Conservation (phyloP, 148 eudicot genomes). For the Beta vulgaris region DNA sequence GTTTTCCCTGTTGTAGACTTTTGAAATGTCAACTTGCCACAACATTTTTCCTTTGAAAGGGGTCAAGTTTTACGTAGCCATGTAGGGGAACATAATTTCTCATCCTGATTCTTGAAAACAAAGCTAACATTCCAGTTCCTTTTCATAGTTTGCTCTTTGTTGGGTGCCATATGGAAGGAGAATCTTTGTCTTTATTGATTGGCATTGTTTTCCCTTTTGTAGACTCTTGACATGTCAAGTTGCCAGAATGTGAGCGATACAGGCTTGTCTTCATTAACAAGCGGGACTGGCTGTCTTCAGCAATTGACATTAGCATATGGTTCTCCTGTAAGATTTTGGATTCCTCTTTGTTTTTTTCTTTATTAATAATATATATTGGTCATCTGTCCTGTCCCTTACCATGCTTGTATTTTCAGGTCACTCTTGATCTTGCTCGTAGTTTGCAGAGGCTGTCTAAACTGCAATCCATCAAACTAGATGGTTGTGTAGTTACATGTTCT, state of each 20-base stretch:
- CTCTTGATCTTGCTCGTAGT: slow-evolving; percentile 64
- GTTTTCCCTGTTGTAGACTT: no score
- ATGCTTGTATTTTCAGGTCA: slow-evolving; percentile 58
- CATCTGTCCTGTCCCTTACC: slow-evolving; percentile 19
- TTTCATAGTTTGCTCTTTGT: neutral
- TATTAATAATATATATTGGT: neutral
- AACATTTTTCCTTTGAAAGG: no score
- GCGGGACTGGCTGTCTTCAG: slow-evolving; percentile 49
- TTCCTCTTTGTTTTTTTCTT: no score
- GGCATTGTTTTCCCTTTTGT: slow-evolving; percentile 17
- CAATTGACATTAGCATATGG: slow-evolving; percentile 72
- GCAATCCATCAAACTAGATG: slow-evolving; percentile 77
- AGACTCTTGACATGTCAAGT: slow-evolving; percentile 84
- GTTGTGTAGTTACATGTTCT: slow-evolving; percentile 69
- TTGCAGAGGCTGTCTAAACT: slow-evolving; percentile 71
- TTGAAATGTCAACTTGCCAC: no score
- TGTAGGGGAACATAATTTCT: no score
- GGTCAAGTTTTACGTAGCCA: no score
- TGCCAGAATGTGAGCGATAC: slow-evolving; percentile 69
- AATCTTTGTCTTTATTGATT: slow-evolving; percentile 1
- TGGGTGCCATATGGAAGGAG: neutral
- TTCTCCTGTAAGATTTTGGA: slow-evolving; percentile 56
- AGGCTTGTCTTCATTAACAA: slow-evolving; percentile 70
- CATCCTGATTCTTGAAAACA: no score
- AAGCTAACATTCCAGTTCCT: no score